Base-by-base conservation (phyloP, 306 rosid species). In the Glycine tomentella region DNA sequence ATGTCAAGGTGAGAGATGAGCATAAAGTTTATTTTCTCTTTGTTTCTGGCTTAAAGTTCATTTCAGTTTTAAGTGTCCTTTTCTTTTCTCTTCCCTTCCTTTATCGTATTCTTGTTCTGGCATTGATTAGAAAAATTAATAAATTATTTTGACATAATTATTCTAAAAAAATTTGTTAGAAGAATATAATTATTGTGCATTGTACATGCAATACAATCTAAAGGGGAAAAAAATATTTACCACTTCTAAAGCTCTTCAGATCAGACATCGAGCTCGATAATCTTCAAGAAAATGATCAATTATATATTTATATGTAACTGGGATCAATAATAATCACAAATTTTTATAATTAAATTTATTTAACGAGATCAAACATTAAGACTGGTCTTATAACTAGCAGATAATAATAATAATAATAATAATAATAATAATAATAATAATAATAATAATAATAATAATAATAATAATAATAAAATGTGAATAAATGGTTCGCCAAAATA, bases 1-100 rank as follows among this genome's bases (percentile, higher is more conserved):
- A 44, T 59, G 45, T 5, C 55, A 80, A 42, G 71, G 71, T 44
- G 75, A 42, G 62, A 59, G 84, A 74, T 58, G 61, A 67, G n/a
- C 3, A 40, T 40, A 4, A 9, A 67, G 36, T 44, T 67, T 73
- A 0, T 34, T 36, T 66, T 56, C 57, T 16, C 12, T 51, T 56
- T 75, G 33, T 51, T 75, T 53, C 3, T 51, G 55, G 44, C 80
- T 33, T 33, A 80, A 84, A 75, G 71, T 44, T 49, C 58, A 31
- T 64, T 80, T 76, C 53, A 80, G 87, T 62, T 80, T 75, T 52
- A 52, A 69, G 81, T 69, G 78, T 31, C 3, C 8, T 4, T 70
- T 57, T 45, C 8, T 51, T 38, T 55, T 16, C 13, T 62, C 7
- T 34, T 15, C 8, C 17, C 55, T 51, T n/a, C 14, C 59, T 42